These are phyloP conservation scores for Biscogniauxia mediterranea DNA, from an alignment of 2,329 filamentous ascomycete genomes.

Conservation along the genomic window DNA sequence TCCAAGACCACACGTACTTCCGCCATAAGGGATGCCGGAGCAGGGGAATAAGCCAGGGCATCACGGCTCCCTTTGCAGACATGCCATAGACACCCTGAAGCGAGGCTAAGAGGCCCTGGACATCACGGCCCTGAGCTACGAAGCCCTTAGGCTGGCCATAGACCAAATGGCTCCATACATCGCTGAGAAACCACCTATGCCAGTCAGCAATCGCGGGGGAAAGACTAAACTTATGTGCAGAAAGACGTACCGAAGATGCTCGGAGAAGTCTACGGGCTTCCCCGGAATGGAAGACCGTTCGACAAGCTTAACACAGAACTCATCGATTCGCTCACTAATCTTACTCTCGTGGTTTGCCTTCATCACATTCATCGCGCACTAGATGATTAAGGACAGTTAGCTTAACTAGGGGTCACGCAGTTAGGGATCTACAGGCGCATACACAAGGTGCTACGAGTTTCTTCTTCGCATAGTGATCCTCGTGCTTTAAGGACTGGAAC, in stretches of 20 bases:
- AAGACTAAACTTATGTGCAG: background rate
- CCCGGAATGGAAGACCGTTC: background rate
- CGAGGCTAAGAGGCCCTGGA: background rate
- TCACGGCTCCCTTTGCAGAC: background rate
- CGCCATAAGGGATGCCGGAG: background rate
- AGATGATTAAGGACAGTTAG: background rate
- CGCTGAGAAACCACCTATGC: background rate
- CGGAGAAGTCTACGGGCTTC: background rate
- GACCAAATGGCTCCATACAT: background rate
- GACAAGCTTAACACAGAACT: background rate
- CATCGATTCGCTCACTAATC: background rate
- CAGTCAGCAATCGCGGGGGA: background rate
- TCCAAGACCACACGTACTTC: background rate
- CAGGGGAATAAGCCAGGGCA: background rate
- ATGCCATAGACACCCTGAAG: background rate
- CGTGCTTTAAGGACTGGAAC: constrained; percentile 4
- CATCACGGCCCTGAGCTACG: background rate
- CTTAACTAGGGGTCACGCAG: background rate
- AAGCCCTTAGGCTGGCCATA: background rate
- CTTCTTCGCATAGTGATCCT: constrained; percentile 4
- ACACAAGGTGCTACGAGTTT: constrained; percentile 4
- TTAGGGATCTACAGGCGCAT: background rate
- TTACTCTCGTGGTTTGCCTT: background rate
- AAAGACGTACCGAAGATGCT: background rate
- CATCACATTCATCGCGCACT: background rate